Conservation (phyloP, 129 eudicot species). For the Daucus carota region DNA sequence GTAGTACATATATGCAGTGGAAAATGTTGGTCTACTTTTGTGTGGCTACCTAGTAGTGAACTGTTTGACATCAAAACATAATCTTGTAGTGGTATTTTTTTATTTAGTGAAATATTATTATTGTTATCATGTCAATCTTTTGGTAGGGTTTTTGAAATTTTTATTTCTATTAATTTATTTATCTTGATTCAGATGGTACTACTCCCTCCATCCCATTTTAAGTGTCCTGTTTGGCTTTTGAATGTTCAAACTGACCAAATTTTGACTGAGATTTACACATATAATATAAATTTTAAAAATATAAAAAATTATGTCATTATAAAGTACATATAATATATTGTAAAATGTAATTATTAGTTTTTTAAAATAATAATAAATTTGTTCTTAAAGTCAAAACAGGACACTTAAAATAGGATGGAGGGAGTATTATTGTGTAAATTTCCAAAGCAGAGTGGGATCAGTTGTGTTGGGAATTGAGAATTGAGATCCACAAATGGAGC, state of each 20-base stretch:
- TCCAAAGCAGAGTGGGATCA: background rate
- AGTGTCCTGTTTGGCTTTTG: no score
- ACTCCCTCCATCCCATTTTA: no score
- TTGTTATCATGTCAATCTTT: background rate
- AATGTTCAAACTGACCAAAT: no score
- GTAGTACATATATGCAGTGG: constrained; percentile 1
- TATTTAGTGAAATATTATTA: background rate
- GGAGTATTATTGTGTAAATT: background rate
- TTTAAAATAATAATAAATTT: no score
- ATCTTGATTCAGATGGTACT: background rate
- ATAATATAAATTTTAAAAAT: no score
- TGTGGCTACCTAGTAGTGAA: constrained; percentile 4
- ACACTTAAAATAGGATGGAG: no score
- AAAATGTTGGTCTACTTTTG: constrained; percentile 7
- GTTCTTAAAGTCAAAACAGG: no score
- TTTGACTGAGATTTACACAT: no score
- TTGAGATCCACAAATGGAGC: background rate
- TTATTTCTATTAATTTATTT: background rate
- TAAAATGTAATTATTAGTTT: no score
- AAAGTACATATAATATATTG: no score
- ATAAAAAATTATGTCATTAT: no score
- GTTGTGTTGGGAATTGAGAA: background rate
- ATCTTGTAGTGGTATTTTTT: background rate
- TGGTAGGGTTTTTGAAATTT: constrained; percentile 1
- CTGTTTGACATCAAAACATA: constrained; percentile 16